phyloP scores from a whole-genome alignment of 2,329 filamentous ascomycete genomes.

The Clonostachys solani region DNA sequence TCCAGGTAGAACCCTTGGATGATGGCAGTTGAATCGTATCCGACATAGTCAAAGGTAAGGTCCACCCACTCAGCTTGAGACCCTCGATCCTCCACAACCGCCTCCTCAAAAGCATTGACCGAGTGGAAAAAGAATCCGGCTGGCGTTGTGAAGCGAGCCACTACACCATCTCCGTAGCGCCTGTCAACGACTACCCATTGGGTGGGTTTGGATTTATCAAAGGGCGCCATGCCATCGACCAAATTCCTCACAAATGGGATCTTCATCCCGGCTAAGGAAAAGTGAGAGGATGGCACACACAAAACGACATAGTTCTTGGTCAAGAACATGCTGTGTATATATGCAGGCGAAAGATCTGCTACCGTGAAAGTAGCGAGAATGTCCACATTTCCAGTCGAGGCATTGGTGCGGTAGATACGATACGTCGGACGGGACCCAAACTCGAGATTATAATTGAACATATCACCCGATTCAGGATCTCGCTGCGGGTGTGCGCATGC shows the following conservation, averaged over 20 bases:
- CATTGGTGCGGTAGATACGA: slow-evolving; percentile 63
- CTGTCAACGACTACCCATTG: slow-evolving; percentile 76
- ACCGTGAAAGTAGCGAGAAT: slow-evolving; percentile 65
- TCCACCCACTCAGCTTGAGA: slow-evolving; percentile 22
- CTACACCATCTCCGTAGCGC: slow-evolving; percentile 52
- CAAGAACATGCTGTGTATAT: slow-evolving; percentile 81
- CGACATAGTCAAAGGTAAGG: slow-evolving; percentile 61
- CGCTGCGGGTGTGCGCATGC: slow-evolving; percentile 69
- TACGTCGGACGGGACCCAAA: slow-evolving; percentile 56
- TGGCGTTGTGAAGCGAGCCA: slow-evolving; percentile 63
- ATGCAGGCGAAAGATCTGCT: slow-evolving; percentile 51
- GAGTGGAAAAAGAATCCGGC: slow-evolving; percentile 78
- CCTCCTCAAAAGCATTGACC: slow-evolving; percentile 71
- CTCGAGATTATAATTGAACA: slow-evolving; percentile 80
- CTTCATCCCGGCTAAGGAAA: slow-evolving; percentile 50
- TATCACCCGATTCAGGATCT: slow-evolving; percentile 68
- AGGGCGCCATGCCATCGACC: slow-evolving; percentile 62
- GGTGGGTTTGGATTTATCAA: slow-evolving; percentile 49
- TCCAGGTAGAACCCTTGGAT: slow-evolving; percentile 67
- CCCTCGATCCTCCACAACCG: slow-evolving; percentile 19
- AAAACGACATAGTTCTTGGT: slow-evolving; percentile 68
- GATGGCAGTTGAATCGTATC: slow-evolving; percentile 61
- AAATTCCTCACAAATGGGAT: slow-evolving; percentile 65
- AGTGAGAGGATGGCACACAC: slow-evolving; percentile 66
- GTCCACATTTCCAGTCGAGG: slow-evolving; percentile 58